Evolutionary conservation across 1,284 basidiomycete species (phyloP), one percentile per base, ranked within the genome.

Genomic region (Inonotus obliquus): DNA sequence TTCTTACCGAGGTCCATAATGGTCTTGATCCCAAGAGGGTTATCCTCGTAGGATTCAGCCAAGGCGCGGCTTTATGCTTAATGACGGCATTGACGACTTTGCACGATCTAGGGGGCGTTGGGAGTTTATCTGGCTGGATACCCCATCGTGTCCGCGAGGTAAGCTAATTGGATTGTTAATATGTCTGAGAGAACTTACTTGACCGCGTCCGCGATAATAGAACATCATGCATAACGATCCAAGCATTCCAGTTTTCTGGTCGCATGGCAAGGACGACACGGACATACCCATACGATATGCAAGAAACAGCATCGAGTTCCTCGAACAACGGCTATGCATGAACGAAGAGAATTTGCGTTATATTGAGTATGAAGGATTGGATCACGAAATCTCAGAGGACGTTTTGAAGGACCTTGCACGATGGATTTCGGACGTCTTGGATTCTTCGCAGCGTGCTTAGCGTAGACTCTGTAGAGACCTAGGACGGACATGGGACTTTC

Each of bases 41-140:
- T 37, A 66, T 77, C n/a, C 68, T 80, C 4, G 70, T 73, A 25
- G 77, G 77, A n/a, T 79, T 79, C 65, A 76, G 76, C 58, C 76
- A 81, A 65, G 78, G 78, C n/a, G 77, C 75, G 1, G 74, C 76
- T 9, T 68, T 78, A 35, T 68, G 70, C 54, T 65, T 79, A 58
- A 71, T 77, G 66, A 73, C 75, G 1, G 72, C 74, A 5, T 67
- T 80, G 35, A 77, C 76, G 7, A 75, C 73, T 2, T 68, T 77
- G 9, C 74, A 78, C 59, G 75, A 76, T 25, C 71, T 80, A 3
- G 77, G 75, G n/a, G 78, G 78, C 19, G 74, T 79, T 6, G 73
- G 72, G 7, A 74, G 75, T 66, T 65, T 80, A 3, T 79, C 77
- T 3, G 77, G 78, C 7, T 80, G 79, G 78, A 73, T 80, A 11